These are phyloP conservation scores for Davidsoniella neocaledoniae DNA, from an alignment of 2,329 filamentous ascomycete genomes.

Conservation along the genomic window DNA sequence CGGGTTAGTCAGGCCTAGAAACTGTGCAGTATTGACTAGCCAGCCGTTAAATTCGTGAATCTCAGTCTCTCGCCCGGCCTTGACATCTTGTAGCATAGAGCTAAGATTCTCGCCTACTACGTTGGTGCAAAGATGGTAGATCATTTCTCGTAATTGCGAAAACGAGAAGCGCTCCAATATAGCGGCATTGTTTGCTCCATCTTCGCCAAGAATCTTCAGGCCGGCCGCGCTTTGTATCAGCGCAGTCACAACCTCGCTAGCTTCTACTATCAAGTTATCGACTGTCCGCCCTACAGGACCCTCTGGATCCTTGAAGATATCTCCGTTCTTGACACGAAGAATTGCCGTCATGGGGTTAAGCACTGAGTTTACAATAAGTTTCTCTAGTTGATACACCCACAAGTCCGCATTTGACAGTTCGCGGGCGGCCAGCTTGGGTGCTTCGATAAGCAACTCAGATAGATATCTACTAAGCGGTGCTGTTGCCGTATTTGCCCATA, in stretches of 20 bases:
- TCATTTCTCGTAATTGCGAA: conserved; percentile 25
- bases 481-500: conserved; percentile 19
- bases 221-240: conserved; percentile 6
- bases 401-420: conserved; percentile 27
- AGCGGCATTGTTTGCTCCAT: conserved; percentile 14
- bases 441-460: conserved; percentile 24
- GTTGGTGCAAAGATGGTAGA: conserved; percentile 20
- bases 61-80: conserved; percentile 34
- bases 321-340: conserved; percentile 62
- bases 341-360: conserved; percentile 78
- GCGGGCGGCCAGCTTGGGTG: conserved; percentile 27
- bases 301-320: conserved; percentile 40
- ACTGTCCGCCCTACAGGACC: conserved; percentile 40
- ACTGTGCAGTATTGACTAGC: conserved; percentile 30
- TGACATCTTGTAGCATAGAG: conserved; percentile 45
- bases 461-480: conserved; percentile 20
- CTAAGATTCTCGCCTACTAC: conserved; percentile 36
- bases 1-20: conserved; percentile 21
- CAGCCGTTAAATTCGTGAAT: conserved; percentile 44
- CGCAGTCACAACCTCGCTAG: conserved; percentile 46
- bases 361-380: conserved; percentile 63
- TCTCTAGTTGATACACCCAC: conserved; percentile 59
- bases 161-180: conserved; percentile 27
- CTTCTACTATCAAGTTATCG: conserved; percentile 55
- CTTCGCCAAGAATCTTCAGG: conserved; percentile 3